Conservation (phyloP, 345 rosid genomes). For the Acer saccharum region DNA sequence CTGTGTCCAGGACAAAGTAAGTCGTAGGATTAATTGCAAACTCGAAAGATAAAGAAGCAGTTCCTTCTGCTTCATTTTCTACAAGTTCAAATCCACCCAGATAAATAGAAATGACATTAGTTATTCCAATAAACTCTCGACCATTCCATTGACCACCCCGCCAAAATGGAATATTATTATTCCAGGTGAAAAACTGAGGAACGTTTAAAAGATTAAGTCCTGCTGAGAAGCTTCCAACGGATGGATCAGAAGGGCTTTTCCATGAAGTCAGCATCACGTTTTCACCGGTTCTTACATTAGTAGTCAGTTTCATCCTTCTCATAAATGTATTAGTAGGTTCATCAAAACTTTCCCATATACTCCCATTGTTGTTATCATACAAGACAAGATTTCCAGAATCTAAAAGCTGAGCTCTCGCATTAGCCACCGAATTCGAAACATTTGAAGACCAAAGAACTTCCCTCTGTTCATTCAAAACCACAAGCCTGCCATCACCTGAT, state of each 20-base stretch:
- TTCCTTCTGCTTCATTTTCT: constrained; percentile 24
- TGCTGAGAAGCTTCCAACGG: constrained; percentile 44
- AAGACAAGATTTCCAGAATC: constrained; percentile 46
- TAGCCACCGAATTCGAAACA: constrained; percentile 20
- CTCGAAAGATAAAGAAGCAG: constrained; percentile 8
- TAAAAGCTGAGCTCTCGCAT: constrained; percentile 36
- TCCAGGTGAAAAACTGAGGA: constrained; percentile 51
- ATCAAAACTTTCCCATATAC: constrained; percentile 59
- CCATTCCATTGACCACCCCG: constrained; percentile 44
- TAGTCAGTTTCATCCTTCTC: constrained; percentile 42
- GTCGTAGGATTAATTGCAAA: not conserved
- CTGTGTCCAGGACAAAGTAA: constrained; percentile 20
- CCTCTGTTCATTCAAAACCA: constrained; percentile 27
- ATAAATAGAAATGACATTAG: constrained; percentile 23
- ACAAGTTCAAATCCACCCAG: constrained; percentile 31
- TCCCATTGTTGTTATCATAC: constrained; percentile 17
- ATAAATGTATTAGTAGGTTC: constrained; percentile 37
- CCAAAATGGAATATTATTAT: constrained; percentile 34
- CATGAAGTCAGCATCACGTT: constrained; percentile 42
- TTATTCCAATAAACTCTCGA: constrained; percentile 23
- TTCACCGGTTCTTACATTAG: constrained; percentile 29
- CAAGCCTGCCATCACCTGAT: constrained; percentile 35
- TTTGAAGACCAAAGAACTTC: constrained; percentile 45
- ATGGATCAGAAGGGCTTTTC: constrained; percentile 56
- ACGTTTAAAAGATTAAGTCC: constrained; percentile 31